Conservation (phyloP, 495 filamentous ascomycete genomes). For the Cetradonia linearis region DNA sequence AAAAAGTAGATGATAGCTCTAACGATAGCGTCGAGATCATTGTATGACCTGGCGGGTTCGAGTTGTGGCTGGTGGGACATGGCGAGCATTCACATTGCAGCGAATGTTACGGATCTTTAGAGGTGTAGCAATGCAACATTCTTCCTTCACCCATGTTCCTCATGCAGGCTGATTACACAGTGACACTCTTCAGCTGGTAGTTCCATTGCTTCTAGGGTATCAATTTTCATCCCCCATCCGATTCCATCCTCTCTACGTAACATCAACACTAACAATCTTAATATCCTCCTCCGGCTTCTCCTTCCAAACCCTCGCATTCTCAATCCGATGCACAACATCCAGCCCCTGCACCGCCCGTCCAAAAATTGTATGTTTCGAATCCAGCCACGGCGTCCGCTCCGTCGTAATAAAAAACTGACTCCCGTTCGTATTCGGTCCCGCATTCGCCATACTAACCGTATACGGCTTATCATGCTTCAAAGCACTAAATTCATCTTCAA, state of each 20-base stretch:
- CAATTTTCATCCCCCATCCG: neutral
- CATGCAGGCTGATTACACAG: neutral
- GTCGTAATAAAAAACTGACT: constrained; percentile 99
- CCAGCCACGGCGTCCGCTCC: constrained; percentile 92
- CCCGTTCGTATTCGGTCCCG: constrained; percentile 67
- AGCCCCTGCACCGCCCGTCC: constrained; percentile 79
- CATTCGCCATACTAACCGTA: constrained; percentile 95
- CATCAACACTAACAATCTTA: constrained; percentile 86
- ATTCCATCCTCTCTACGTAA: constrained; percentile 22
- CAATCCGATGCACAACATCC: constrained; percentile 95
- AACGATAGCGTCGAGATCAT: neutral
- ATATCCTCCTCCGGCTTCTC: constrained; percentile 96
- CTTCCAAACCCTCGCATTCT: constrained; percentile 83
- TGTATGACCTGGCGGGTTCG: neutral
- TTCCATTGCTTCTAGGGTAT: neutral
- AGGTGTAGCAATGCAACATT: neutral
- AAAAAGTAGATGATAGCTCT: neutral
- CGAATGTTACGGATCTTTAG: neutral
- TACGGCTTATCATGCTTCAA: constrained; percentile 93
- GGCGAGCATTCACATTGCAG: neutral
- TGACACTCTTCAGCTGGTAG: neutral
- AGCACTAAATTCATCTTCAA: constrained; percentile 87
- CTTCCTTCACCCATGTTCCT: neutral
- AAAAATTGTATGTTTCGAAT: constrained; percentile 94
- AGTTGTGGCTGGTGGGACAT: neutral